These are phyloP conservation scores for Nakaseomyces kungkrabaensis DNA, from an alignment of 1,139 yeast species.

Conservation along the genomic window DNA sequence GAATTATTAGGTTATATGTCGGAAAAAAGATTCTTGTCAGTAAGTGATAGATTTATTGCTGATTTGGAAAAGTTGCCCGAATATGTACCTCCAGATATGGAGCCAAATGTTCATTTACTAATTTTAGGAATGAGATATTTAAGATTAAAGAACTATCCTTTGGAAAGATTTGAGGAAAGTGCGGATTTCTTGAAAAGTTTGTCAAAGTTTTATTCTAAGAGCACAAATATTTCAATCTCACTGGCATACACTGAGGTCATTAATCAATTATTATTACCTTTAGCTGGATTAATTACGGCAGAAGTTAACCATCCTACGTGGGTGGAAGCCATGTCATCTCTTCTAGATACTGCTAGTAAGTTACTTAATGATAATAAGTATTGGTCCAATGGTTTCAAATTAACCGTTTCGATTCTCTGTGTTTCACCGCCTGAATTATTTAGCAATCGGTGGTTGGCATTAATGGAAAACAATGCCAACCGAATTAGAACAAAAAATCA, in stretches of 20 bases:
- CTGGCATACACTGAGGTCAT: conserved; percentile 82
- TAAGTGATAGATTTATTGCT: conserved; percentile 87
- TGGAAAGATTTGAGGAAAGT: conserved; percentile 84
- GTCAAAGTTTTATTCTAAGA: conserved; percentile 65
- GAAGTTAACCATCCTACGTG: conserved; percentile 95
- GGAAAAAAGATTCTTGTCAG: conserved; percentile 67
- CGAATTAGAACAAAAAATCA: conserved; percentile 36
- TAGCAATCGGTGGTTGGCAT: conserved; percentile 58
- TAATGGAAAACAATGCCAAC: conserved; percentile 45
- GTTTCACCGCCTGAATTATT: conserved; percentile 78
- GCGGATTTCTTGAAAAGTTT: conserved; percentile 81
- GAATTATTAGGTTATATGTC: conserved; percentile 88
- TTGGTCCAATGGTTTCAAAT: conserved; percentile 65
- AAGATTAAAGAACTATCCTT: conserved; percentile 69
- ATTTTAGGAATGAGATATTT: conserved; percentile 88
- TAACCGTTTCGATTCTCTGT: conserved; percentile 65
- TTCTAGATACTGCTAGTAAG: conserved; percentile 40
- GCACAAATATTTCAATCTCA: conserved; percentile 55
- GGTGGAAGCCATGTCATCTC: conserved; percentile 73
- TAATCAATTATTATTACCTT: conserved; percentile 61
- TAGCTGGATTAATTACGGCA: conserved; percentile 81
- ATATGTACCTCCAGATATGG: conserved; percentile 46
- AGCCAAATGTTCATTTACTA: conserved; percentile 61
- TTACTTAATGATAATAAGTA: conserved; percentile 40
- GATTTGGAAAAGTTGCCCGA: conserved; percentile 76